A percentile compares a stretch with the other conserved stretches of the same genome.
These are phyloP conservation scores for Taiozyma sp. DNA, from an alignment of 1,139 yeast species.

Conservation along the genomic window DNA sequence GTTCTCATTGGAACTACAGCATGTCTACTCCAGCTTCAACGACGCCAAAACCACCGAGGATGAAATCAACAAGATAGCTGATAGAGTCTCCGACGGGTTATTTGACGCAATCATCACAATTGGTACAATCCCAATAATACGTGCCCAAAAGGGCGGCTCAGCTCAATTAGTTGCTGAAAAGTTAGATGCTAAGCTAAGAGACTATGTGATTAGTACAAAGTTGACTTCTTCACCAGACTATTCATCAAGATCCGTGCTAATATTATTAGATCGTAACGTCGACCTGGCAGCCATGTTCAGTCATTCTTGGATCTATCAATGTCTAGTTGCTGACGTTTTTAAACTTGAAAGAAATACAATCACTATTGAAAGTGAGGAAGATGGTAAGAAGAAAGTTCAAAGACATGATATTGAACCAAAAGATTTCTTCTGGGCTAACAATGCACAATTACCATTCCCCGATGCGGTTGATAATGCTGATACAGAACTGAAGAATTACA, in stretches of 20 bases:
- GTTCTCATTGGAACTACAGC: slow-evolving; percentile 67
- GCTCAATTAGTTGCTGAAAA: slow-evolving; percentile 91
- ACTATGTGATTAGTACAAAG: slow-evolving; percentile 71
- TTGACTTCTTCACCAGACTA: slow-evolving; percentile 23
- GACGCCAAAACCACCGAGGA: slow-evolving; percentile 70
- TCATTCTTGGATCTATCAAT: slow-evolving; percentile 97
- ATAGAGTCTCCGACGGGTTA: slow-evolving; percentile 69
- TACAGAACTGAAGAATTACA: slow-evolving; percentile 70
- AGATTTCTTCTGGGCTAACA: slow-evolving; percentile 87
- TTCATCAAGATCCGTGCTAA: slow-evolving; percentile 65
- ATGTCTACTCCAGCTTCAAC: slow-evolving; percentile 64
- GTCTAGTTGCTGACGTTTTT: slow-evolving; percentile 92
- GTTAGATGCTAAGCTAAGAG: slow-evolving; percentile 76
- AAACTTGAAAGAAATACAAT: slow-evolving; percentile 74
- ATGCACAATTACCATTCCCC: slow-evolving; percentile 88
- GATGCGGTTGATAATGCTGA: slow-evolving; percentile 97
- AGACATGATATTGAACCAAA: slow-evolving; percentile 84
- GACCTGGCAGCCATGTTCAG: slow-evolving; percentile 92
- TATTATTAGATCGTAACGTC: slow-evolving; percentile 80
- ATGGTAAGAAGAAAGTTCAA: slow-evolving; percentile 37
- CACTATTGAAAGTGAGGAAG: slow-evolving; percentile 45
- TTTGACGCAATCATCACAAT: slow-evolving; percentile 75
- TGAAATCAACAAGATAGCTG: slow-evolving; percentile 63
- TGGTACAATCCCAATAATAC: slow-evolving; percentile 78
- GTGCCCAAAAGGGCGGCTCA: slow-evolving; percentile 91